Evolutionary conservation across 176 grass and related monocot species (phyloP).

Genomic region (Musa itinerans): DNA sequence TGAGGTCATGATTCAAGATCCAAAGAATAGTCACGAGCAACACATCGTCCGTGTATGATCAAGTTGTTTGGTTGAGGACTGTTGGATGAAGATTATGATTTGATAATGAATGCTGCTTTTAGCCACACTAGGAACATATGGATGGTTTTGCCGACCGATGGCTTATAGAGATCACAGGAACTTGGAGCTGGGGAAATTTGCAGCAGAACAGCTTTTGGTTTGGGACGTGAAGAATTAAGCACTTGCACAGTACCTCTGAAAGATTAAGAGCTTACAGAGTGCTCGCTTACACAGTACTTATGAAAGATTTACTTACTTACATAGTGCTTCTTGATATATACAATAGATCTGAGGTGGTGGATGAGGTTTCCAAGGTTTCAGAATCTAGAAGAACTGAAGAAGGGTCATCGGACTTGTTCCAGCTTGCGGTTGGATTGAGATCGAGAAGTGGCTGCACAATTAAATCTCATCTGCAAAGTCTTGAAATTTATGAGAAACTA

Average conservation of each 20-base stretch:
- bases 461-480: constrained; percentile 36
- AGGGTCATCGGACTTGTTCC: constrained; percentile 32
- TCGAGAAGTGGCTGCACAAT: constrained; percentile 52
- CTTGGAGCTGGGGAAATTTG: constrained; percentile 49
- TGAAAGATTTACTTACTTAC: constrained; percentile 33
- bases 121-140: constrained; percentile 62
- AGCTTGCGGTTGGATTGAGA: constrained; percentile 74
- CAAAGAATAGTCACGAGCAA: constrained; percentile 52
- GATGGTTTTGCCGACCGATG: constrained; percentile 50
- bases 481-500: constrained; percentile 57
- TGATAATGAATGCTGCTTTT: constrained; percentile 61
- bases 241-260: too few species aligned
- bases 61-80: constrained; percentile 73
- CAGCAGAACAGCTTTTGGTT: constrained; percentile 52
- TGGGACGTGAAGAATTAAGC: constrained; percentile 50
- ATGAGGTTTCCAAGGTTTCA: constrained; percentile 37
- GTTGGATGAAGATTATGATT: constrained; percentile 65
- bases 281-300: too few species aligned
- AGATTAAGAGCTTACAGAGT: too few species aligned
- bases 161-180: constrained; percentile 65
- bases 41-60: constrained; percentile 74
- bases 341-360: constrained; percentile 30
- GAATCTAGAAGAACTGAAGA: constrained; percentile 31
- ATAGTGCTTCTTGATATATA: constrained; percentile 56
- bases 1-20: constrained; percentile 43